Evolutionary conservation across 1,284 basidiomycete species (phyloP).

Genomic region (Cryptococcus depauperatus): DNA sequence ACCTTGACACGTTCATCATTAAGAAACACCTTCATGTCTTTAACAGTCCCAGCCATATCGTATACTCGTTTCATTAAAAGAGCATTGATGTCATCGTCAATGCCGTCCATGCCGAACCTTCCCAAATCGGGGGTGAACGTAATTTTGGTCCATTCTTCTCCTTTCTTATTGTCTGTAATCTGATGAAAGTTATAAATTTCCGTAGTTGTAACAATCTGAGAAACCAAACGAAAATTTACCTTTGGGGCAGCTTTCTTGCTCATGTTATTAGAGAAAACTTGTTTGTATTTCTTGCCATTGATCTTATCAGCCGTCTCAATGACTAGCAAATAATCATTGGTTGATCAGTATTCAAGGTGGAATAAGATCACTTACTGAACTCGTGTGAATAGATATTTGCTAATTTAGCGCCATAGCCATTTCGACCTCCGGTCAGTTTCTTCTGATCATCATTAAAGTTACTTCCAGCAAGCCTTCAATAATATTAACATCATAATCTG

Average conservation of each 20-base stretch:
- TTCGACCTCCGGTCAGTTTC: conserved; percentile 96
- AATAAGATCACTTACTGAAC: conserved; percentile 53
- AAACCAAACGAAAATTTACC: conserved; percentile 15
- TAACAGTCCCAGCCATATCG: conserved; percentile 92
- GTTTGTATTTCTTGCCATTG: conserved; percentile 82
- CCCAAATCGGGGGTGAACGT: conserved; percentile 89
- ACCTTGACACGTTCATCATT: conserved; percentile 89
- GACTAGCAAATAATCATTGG: conserved; percentile 37
- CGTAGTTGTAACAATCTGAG: neutral
- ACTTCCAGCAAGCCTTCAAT: conserved; percentile 66
- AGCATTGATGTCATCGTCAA: conserved; percentile 86
- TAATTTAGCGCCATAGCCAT: conserved; percentile 96
- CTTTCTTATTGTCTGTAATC: conserved; percentile 80
- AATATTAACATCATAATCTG: neutral
- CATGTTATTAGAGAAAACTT: conserved; percentile 95
- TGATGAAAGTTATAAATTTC: conserved; percentile 11
- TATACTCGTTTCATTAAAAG: conserved; percentile 92
- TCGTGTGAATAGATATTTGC: conserved; percentile 97
- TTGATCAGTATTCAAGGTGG: neutral
- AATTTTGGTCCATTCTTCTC: conserved; percentile 89
- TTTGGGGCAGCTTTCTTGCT: conserved; percentile 74
- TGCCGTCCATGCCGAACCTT: conserved; percentile 84
- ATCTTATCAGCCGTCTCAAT: conserved; percentile 93
- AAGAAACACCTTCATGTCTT: conserved; percentile 85
- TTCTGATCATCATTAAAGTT: conserved; percentile 99